Evolutionary conservation across 2,329 filamentous ascomycete genomes (phyloP).

Genomic region (Calonectria pseudoreteaudii): DNA sequence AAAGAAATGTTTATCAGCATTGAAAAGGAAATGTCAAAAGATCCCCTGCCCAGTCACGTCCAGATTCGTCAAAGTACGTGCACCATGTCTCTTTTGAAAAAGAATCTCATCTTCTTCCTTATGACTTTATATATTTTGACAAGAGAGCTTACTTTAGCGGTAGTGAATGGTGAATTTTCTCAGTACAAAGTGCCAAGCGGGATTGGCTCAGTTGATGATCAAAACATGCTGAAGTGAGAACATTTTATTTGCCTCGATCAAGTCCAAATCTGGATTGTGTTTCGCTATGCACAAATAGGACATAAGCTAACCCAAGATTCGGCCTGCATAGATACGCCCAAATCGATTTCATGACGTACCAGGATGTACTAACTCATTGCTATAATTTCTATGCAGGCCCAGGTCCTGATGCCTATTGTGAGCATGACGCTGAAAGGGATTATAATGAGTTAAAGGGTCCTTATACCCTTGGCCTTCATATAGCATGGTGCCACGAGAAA

Average conservation of each 20-base stretch:
- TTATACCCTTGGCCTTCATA: not conserved
- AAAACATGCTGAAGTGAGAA: not conserved
- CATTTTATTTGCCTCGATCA: not conserved
- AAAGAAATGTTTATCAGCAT: conserved; percentile 11
- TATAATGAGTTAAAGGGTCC: not conserved
- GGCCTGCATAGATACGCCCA: not conserved
- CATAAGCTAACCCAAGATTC: not conserved
- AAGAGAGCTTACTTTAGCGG: not conserved
- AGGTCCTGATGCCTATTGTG: not conserved
- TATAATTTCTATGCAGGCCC: not conserved
- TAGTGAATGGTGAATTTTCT: not conserved
- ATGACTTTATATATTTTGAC: not conserved
- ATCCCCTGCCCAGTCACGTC: not conserved
- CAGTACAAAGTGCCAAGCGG: not conserved
- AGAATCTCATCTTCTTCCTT: not conserved
- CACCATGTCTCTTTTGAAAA: too few species aligned
- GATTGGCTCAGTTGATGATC: not conserved
- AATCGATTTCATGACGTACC: not conserved
- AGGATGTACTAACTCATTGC: not conserved
- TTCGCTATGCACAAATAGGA: not conserved
- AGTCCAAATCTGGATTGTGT: not conserved
- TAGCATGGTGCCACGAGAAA: not conserved
- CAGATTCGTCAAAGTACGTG: not conserved
- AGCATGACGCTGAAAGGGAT: not conserved
- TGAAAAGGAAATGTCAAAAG: conserved; percentile 10